Percentiles rank a stretch among this genome's conserved stretches.
Evolutionary conservation across 1,284 basidiomycete species (phyloP).

Genomic region (Leucocoprinus gongylophorus): DNA sequence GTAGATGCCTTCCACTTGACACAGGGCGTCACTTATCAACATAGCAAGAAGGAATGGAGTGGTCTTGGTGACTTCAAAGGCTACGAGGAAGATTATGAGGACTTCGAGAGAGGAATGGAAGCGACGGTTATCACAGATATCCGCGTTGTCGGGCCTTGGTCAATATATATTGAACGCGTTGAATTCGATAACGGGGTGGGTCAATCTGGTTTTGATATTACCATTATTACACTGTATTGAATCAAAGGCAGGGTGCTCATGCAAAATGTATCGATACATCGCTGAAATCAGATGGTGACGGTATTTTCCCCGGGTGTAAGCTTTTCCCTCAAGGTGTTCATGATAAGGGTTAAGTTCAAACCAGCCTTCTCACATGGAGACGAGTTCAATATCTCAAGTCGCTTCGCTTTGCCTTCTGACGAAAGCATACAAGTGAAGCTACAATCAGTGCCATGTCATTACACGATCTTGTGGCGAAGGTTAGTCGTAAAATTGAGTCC

Average conservation of each 20-base stretch:
- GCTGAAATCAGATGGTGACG: slow-evolving; percentile 30
- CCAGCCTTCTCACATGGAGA: slow-evolving; percentile 60
- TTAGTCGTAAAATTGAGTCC: slow-evolving; percentile 21
- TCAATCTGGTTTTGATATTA: slow-evolving; percentile 1
- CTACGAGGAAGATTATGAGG: slow-evolving; percentile 50
- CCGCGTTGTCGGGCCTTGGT: slow-evolving; percentile 46
- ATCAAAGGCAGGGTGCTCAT: slow-evolving; percentile 34
- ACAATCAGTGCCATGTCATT: slow-evolving; percentile 43
- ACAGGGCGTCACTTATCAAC: slow-evolving; percentile 46
- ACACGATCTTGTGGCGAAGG: slow-evolving; percentile 66
- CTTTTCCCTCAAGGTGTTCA: background rate
- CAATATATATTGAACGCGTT: slow-evolving; percentile 46
- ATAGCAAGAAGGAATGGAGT: slow-evolving; percentile 29
- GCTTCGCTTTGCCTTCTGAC: slow-evolving; percentile 39
- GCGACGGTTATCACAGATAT: slow-evolving; percentile 47
- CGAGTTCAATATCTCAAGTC: slow-evolving; percentile 50
- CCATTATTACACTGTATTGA: background rate
- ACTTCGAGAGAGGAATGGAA: slow-evolving; percentile 46
- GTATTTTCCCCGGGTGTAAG: slow-evolving; percentile 36
- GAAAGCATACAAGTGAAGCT: slow-evolving; percentile 23
- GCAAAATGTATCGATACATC: slow-evolving; percentile 43
- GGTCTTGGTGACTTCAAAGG: slow-evolving; percentile 49
- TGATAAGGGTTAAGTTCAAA: background rate
- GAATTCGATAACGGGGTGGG: slow-evolving; percentile 43
- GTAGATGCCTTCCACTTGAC: slow-evolving; percentile 46